These are phyloP conservation scores for Urostyla sp. DNA, from an alignment of 73 alveolate genomes.

Conservation along the genomic window DNA sequence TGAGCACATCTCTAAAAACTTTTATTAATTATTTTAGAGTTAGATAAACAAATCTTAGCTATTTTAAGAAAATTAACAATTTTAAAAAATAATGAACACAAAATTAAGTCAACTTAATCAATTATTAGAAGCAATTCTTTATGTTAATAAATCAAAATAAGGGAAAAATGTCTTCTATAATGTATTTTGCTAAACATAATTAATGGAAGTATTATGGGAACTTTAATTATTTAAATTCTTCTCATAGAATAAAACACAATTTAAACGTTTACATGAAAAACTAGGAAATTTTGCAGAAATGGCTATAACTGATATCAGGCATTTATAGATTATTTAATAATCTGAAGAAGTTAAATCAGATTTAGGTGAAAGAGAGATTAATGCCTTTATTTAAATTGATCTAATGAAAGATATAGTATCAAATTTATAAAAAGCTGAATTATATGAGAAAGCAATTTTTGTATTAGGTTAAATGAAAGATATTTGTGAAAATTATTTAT, in stretches of 20 bases:
- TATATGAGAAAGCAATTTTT: slow-evolving; percentile 36
- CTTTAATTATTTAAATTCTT: slow-evolving; percentile 32
- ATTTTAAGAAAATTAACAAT: slow-evolving; percentile 5
- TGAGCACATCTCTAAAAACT: slow-evolving; percentile 33
- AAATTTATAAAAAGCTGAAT: slow-evolving; percentile 37
- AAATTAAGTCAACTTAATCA: slow-evolving; percentile 9
- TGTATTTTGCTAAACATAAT: slow-evolving; percentile 20
- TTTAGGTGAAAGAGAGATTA: slow-evolving; percentile 31
- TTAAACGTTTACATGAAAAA: slow-evolving; percentile 12
- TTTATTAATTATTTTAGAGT: not conserved
- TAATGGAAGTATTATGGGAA: slow-evolving; percentile 45
- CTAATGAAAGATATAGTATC: not conserved
- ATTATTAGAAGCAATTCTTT: slow-evolving; percentile 19
- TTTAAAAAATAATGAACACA: slow-evolving; percentile 1
- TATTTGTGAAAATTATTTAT: slow-evolving; percentile 23
- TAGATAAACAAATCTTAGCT: not conserved
- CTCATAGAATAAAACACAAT: not conserved
- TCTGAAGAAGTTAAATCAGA: slow-evolving; percentile 6
- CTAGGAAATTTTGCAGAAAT: slow-evolving; percentile 21
- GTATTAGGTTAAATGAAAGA: slow-evolving; percentile 32
- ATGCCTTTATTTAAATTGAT: slow-evolving; percentile 12
- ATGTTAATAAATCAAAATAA: slow-evolving; percentile 16
- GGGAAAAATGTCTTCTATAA: slow-evolving; percentile 5
- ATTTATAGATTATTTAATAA: slow-evolving; percentile 7
- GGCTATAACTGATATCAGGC: slow-evolving; percentile 30